Evolutionary conservation across 1,139 yeast species (phyloP).

Genomic region (Trichomonascaceae sp.): DNA sequence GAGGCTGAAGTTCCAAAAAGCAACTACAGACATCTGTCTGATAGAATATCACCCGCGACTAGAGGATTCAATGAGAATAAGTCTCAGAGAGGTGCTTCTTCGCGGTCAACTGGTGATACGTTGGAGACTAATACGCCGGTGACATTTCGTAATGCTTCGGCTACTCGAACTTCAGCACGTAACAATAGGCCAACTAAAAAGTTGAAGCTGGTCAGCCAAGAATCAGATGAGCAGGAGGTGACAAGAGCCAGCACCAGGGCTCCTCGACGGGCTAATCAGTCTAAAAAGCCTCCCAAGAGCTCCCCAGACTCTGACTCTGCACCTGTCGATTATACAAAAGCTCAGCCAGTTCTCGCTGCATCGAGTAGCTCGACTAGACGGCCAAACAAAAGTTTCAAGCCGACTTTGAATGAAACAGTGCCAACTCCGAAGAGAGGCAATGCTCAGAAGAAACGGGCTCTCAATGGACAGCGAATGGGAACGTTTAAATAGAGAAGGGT

Average conservation of each 20-base stretch:
- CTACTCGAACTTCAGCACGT: background rate
- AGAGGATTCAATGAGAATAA: background rate
- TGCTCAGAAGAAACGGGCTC: slow-evolving; percentile 1
- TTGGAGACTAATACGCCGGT: background rate
- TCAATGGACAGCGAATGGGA: slow-evolving; percentile 7
- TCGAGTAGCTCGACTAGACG: background rate
- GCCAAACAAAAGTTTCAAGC: background rate
- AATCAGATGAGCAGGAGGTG: background rate
- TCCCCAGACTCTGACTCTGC: background rate
- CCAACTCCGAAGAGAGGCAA: background rate
- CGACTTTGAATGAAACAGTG: slow-evolving; percentile 1
- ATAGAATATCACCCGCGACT: background rate
- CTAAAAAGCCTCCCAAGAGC: background rate
- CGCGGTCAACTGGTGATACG: background rate
- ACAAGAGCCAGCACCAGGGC: background rate
- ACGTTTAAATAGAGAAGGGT: background rate
- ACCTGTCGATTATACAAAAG: slow-evolving; percentile 1
- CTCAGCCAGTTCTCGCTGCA: slow-evolving; percentile 4
- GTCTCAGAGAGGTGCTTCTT: background rate
- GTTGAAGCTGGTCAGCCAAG: background rate
- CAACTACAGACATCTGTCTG: background rate
- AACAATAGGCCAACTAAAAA: background rate
- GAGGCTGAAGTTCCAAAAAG: background rate
- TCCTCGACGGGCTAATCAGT: background rate
- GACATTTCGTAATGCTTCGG: background rate